Evolutionary conservation across 106 monocot genomes (phyloP), one percentile per base, ranked within the genome.

Genomic region (Allium fistulosum): DNA sequence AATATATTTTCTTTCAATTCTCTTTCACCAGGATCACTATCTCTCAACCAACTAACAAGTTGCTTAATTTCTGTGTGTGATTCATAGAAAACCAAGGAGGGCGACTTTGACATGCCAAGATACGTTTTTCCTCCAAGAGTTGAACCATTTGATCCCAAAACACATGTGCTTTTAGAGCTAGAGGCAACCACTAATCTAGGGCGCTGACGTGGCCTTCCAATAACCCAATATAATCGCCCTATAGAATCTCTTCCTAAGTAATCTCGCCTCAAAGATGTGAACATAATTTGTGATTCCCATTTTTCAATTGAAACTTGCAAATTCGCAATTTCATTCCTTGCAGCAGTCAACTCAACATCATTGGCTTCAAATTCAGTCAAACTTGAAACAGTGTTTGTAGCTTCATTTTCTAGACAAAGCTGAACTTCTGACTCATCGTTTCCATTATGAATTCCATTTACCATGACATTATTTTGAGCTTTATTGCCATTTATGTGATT

Each of bases 171-270:
- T 11, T 18, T 18, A 51, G n/a, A 49, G 17, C 18, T 52, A 26
- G 4, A 37, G 12, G 27, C 37, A 37, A 37, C 37, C 2, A 37
- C 37, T 37, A 37, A 37, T 37, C 5, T 37, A 76, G 93, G 93
- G 10, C 74, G 76, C 60, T 85, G 80, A 69, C 90, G 75, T 65
- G 93, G 87, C 63, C 82, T 87, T n/a, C 82, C 75, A 11, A 81
- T 81, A 63, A 87, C 61, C 99, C 99, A 99, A 62, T 93, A 99
- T 48, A 87, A 80, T 52, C 93, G 80, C 65, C 84, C 90, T 67
- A 59, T 61, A 58, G 90, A 87, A 79, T 99, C 99, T 75, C 82
- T 89, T 16, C 99, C 93, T 47, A 97, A 61, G 26, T 84, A 85
- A 46, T 99, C 99, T 62, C 99, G 87, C 63, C 99, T 82, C 59